Evolutionary conservation across 768 basidiomycete species (phyloP).

Genomic region (Kwoniella sp.): DNA sequence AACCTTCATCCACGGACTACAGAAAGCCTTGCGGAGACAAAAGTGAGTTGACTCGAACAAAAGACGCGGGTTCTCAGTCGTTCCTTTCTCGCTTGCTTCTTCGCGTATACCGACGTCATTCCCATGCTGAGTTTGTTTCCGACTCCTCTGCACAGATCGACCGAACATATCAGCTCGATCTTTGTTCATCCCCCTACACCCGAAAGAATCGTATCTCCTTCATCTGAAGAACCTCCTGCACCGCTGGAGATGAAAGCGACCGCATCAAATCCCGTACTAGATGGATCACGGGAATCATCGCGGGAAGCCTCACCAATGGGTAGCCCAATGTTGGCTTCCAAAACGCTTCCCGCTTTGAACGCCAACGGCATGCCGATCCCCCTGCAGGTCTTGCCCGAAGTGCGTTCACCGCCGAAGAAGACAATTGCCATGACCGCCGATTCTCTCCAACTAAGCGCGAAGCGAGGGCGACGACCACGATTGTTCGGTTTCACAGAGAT

Average conservation of each 20-base stretch:
- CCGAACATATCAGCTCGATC: slow-evolving; percentile 37
- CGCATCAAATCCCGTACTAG: not conserved
- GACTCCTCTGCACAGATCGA: slow-evolving; percentile 19
- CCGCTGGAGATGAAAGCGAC: not conserved
- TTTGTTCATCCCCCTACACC: slow-evolving; percentile 51
- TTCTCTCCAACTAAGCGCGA: slow-evolving; percentile 32
- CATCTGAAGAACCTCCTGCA: slow-evolving; percentile 10
- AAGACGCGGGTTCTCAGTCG: not conserved
- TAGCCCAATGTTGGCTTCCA: slow-evolving; percentile 21
- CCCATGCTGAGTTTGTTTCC: slow-evolving; percentile 2
- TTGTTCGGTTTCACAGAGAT: slow-evolving; percentile 55
- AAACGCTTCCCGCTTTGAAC: slow-evolving; percentile 14
- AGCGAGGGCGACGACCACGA: slow-evolving; percentile 43
- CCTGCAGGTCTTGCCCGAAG: slow-evolving; percentile 51
- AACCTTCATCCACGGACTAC: slow-evolving; percentile 18
- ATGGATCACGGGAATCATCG: not conserved
- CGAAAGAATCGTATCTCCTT: slow-evolving; percentile 31
- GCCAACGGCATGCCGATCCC: slow-evolving; percentile 27
- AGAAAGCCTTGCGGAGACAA: slow-evolving; percentile 20
- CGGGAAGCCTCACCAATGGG: slow-evolving; percentile 22
- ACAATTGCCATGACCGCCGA: slow-evolving; percentile 39
- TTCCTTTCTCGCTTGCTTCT: not conserved
- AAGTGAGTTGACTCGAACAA: slow-evolving; percentile 18
- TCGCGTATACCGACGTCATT: not conserved
- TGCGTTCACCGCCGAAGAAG: slow-evolving; percentile 51